These are phyloP conservation scores for Mortierella sp. DNA, from an alignment of 371 early-diverging fungal species.

Conservation along the genomic window DNA sequence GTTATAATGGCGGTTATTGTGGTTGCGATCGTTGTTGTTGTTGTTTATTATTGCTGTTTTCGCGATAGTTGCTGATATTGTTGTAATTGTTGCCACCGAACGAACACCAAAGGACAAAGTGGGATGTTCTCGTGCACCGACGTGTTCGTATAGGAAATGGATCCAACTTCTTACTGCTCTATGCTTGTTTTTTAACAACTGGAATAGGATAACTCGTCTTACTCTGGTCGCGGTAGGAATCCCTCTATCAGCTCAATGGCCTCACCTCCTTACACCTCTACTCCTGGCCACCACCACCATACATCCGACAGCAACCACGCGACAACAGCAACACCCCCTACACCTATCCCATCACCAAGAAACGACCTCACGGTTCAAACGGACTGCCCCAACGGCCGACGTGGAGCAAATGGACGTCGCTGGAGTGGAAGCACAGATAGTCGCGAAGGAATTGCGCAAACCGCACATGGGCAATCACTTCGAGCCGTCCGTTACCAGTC, in stretches of 20 bases:
- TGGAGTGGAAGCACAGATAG: background rate
- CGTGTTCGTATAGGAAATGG: background rate
- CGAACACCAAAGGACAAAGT: background rate
- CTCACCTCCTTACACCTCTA: conserved; percentile 15
- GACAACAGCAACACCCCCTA: background rate
- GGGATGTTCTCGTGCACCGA: background rate
- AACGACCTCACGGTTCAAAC: background rate
- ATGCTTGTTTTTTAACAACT: background rate
- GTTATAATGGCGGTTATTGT: background rate
- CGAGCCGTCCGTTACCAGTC: background rate
- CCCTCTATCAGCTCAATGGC: conserved; percentile 19
- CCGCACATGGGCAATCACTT: background rate
- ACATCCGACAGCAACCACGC: background rate
- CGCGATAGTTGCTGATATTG: background rate
- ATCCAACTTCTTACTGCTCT: background rate
- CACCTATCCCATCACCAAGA: conserved; percentile 18
- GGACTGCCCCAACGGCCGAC: background rate
- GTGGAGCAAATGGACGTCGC: background rate
- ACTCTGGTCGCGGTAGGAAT: conserved; percentile 16
- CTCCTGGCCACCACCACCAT: conserved; percentile 9
- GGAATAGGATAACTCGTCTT: background rate
- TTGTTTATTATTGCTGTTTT: background rate
- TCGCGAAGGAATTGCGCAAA: background rate
- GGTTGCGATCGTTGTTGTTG: background rate
- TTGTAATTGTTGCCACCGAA: background rate